Evolutionary conservation across 2,329 filamentous ascomycete genomes (phyloP).

Genomic region (Decorospora gaudefroyi): DNA sequence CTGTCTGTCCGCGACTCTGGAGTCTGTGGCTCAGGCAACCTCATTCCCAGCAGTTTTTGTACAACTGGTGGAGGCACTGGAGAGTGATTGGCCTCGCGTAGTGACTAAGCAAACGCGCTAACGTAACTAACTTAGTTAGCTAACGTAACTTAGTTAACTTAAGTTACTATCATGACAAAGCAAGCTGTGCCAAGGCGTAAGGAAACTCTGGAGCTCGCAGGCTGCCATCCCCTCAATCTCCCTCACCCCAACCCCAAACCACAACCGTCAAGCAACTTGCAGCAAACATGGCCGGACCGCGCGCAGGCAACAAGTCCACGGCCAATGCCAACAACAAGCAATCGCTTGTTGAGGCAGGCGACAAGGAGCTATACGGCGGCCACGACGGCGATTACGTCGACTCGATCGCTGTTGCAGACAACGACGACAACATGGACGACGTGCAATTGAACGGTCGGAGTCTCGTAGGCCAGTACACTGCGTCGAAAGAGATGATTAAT

Average conservation of each 20-base stretch:
- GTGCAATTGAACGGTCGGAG: slow-evolving; percentile 68
- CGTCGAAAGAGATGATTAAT: slow-evolving; percentile 86
- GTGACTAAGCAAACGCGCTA: too few species aligned
- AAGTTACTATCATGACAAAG: too few species aligned
- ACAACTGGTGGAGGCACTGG: too few species aligned
- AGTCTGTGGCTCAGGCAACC: too few species aligned
- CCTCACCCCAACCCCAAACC: slow-evolving; percentile 13
- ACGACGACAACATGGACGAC: slow-evolving; percentile 78
- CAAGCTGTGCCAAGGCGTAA: slow-evolving; percentile 3
- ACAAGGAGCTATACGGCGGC: slow-evolving; percentile 79
- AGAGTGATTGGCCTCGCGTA: too few species aligned
- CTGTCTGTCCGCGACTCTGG: too few species aligned
- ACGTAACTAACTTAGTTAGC: slow-evolving; percentile 9
- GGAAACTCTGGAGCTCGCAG: slow-evolving; percentile 21
- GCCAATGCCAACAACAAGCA: slow-evolving; percentile 86
- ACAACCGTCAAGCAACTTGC: slow-evolving; percentile 28
- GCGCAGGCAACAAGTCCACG: slow-evolving; percentile 68
- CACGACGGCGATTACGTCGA: slow-evolving; percentile 81
- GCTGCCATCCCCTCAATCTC: slow-evolving; percentile 19
- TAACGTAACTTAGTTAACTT: too few species aligned
- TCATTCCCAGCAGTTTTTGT: too few species aligned
- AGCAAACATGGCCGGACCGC: slow-evolving; percentile 44
- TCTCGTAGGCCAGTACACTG: slow-evolving; percentile 93
- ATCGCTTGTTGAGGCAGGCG: slow-evolving; percentile 86
- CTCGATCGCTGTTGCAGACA: slow-evolving; percentile 79